Evolutionary conservation across 495 filamentous ascomycete genomes (phyloP).

Genomic region (Astrothelium subdiscretum): DNA sequence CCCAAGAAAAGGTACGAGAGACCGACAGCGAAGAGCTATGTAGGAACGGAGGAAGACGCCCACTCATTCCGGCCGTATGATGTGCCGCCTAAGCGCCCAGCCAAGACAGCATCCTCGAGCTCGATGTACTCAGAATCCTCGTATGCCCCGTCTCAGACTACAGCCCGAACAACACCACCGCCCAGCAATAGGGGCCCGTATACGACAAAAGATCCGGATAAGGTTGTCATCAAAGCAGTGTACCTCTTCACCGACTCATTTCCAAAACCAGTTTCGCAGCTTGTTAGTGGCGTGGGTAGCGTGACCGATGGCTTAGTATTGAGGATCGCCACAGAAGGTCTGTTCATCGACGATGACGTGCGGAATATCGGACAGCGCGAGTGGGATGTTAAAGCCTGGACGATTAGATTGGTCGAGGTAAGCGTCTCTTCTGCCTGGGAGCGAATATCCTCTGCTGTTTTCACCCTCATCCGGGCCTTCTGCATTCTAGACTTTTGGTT

Average conservation of each 20-base stretch:
- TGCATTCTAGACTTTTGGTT: no score
- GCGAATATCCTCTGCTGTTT: background rate
- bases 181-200: slow-evolving; percentile 66
- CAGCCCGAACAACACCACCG: slow-evolving; percentile 74
- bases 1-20: slow-evolving; percentile 37
- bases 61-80: slow-evolving; percentile 82
- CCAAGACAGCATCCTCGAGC: slow-evolving; percentile 49
- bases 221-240: slow-evolving; percentile 87
- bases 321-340: slow-evolving; percentile 73
- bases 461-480: no score
- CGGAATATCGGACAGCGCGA: slow-evolving; percentile 78
- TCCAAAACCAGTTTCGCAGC: slow-evolving; percentile 66
- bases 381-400: slow-evolving; percentile 98
- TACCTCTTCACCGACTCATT: slow-evolving; percentile 81
- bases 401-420: slow-evolving; percentile 81
- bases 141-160: slow-evolving; percentile 69
- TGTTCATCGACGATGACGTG: slow-evolving; percentile 94
- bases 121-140: slow-evolving; percentile 76
- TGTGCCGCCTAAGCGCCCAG: slow-evolving; percentile 42
- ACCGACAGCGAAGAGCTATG: slow-evolving; percentile 50
- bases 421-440: slow-evolving; percentile 30
- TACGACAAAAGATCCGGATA: slow-evolving; percentile 77
- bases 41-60: slow-evolving; percentile 48
- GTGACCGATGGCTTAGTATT: slow-evolving; percentile 83
- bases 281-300: slow-evolving; percentile 60